These are phyloP conservation scores for Aureobasidium sp. DNA, from an alignment of 2,329 filamentous ascomycete genomes.

Conservation along the genomic window DNA sequence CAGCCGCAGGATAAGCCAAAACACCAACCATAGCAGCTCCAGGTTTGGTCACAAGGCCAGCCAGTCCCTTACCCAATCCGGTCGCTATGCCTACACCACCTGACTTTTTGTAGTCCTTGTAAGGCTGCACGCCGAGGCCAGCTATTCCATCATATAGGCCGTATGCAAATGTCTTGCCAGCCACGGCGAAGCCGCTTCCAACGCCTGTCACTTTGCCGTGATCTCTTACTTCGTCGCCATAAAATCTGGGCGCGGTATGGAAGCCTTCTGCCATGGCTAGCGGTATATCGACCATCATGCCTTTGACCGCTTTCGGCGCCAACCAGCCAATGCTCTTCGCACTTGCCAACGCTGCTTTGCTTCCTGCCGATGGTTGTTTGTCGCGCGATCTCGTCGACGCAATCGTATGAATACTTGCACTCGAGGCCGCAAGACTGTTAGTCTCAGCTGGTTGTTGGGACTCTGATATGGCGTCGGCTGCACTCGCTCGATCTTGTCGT, in stretches of 20 bases:
- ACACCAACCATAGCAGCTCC: conserved; percentile 49
- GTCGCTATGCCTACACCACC: conserved; percentile 62
- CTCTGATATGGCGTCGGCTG: no score
- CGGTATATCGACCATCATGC: not conserved
- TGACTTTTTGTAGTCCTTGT: conserved; percentile 57
- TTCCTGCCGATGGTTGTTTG: not conserved
- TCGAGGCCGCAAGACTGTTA: not conserved
- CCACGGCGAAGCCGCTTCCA: conserved; percentile 55
- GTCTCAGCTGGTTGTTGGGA: not conserved
- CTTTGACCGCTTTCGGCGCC: not conserved
- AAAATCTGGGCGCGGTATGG: conserved; percentile 41
- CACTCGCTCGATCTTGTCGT: not conserved
- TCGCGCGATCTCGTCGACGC: not conserved
- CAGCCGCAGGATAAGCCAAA: conserved; percentile 17
- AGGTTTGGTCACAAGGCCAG: conserved; percentile 68
- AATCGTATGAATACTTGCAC: not conserved
- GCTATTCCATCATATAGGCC: conserved; percentile 71
- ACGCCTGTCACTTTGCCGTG: conserved; percentile 41
- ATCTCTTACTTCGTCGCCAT: conserved; percentile 55
- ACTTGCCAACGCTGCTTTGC: not conserved
- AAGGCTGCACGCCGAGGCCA: conserved; percentile 66
- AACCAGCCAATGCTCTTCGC: not conserved
- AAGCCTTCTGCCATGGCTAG: not conserved
- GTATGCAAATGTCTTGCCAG: conserved; percentile 51
- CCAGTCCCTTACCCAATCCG: conserved; percentile 71